These are phyloP conservation scores for Gynochthodes officinalis DNA, from an alignment of 257 asterid species.

Conservation along the genomic window DNA sequence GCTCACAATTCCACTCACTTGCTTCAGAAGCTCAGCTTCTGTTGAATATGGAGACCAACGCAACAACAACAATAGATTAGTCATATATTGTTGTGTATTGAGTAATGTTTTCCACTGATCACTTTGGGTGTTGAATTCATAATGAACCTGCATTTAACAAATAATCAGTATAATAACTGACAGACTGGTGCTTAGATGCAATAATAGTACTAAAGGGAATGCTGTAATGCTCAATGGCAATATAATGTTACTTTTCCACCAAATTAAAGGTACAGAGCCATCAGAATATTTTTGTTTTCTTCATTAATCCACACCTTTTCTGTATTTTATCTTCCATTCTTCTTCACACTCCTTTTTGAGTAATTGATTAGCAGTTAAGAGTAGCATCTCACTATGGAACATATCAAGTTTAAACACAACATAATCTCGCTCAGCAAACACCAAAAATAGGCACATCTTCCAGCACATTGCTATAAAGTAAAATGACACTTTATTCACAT, in stretches of 20 bases:
- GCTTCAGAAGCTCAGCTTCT: slow-evolving; percentile 75
- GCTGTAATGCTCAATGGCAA: neutral
- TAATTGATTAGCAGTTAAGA: neutral
- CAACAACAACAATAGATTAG: slow-evolving; percentile 63
- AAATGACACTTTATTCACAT: neutral
- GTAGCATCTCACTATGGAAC: neutral
- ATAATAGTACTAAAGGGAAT: neutral
- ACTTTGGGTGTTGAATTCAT: slow-evolving; percentile 40
- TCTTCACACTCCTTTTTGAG: neutral
- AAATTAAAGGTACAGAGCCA: neutral
- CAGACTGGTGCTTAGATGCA: neutral
- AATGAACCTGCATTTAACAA: slow-evolving; percentile 60
- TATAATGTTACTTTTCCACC: neutral
- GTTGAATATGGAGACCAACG: slow-evolving; percentile 79
- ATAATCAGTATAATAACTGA: neutral
- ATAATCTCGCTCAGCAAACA: neutral
- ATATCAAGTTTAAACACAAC: slow-evolving; percentile 2
- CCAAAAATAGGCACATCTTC: neutral
- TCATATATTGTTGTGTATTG: slow-evolving; percentile 40
- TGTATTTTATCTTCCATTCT: neutral
- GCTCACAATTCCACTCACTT: slow-evolving; percentile 46
- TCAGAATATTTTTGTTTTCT: neutral
- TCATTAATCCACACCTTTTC: neutral
- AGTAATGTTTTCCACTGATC: slow-evolving; percentile 54
- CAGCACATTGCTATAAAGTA: neutral